These are phyloP conservation scores for Sclerotinia sclerotiorum DNA, from an alignment of 2,329 filamentous ascomycete genomes.

Conservation along the genomic window DNA sequence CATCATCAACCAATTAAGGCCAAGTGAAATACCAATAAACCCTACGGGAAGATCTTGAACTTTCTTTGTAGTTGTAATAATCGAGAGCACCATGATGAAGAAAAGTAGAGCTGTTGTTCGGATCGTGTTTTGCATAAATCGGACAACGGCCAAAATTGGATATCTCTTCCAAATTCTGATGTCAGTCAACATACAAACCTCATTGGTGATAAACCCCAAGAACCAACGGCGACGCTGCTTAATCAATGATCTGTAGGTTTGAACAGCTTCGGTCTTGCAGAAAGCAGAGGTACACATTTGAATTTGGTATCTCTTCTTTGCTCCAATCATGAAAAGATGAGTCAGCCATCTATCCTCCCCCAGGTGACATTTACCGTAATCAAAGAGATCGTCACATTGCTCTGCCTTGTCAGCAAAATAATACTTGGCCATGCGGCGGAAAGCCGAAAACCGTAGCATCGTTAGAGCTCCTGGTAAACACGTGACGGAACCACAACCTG, in stretches of 20 bases:
- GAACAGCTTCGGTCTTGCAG: slow-evolving; percentile 96
- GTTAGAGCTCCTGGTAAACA: slow-evolving; percentile 94
- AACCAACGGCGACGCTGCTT: slow-evolving; percentile 98
- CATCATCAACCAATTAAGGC: slow-evolving; percentile 94
- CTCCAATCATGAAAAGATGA: slow-evolving; percentile 98
- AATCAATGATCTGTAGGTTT: slow-evolving; percentile 78
- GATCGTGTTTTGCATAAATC: slow-evolving; percentile 96
- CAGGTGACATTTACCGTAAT: slow-evolving; percentile 92
- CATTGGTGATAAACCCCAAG: slow-evolving; percentile 94
- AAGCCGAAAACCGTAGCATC: slow-evolving; percentile 93
- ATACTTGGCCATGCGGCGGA: slow-evolving; percentile 94
- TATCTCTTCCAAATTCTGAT: slow-evolving; percentile 88
- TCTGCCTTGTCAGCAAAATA: slow-evolving; percentile 98
- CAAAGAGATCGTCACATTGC: slow-evolving; percentile 92
- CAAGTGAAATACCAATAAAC: slow-evolving; percentile 89
- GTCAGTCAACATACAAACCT: slow-evolving; percentile 97
- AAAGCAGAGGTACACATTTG: slow-evolving; percentile 97
- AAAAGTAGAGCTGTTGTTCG: slow-evolving; percentile 91
- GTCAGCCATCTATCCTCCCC: slow-evolving; percentile 97
- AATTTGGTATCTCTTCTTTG: slow-evolving; percentile 89
- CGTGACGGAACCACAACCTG: slow-evolving; percentile 88
- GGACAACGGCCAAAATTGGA: slow-evolving; percentile 78
- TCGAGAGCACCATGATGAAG: slow-evolving; percentile 86
- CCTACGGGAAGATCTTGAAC: slow-evolving; percentile 80
- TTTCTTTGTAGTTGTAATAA: slow-evolving; percentile 79